These are phyloP conservation scores for Larix kaempferi DNA, from an alignment of 75 land plant genomes.

Conservation along the genomic window DNA sequence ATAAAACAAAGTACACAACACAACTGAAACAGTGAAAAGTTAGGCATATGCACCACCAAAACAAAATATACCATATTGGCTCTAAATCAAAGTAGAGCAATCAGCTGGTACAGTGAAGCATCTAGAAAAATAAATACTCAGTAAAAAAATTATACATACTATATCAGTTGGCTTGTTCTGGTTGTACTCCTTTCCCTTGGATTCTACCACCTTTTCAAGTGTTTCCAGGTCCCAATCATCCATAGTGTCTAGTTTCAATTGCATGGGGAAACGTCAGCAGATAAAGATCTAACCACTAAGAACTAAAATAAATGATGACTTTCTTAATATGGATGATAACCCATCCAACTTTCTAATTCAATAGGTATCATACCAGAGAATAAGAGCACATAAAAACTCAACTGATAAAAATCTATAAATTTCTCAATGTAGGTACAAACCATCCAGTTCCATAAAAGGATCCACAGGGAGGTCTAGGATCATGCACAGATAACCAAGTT, in stretches of 20 bases:
- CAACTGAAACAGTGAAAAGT: background rate
- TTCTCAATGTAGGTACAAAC: background rate
- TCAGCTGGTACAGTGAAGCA: too few species aligned
- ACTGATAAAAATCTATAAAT: background rate
- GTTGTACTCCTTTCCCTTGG: constrained; percentile 83
- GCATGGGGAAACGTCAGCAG: background rate
- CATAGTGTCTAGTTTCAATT: constrained; percentile 64
- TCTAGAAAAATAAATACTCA: background rate
- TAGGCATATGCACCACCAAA: background rate
- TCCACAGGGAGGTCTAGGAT: background rate
- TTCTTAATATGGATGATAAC: background rate
- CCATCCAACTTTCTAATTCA: background rate
- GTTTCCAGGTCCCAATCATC: constrained; percentile 99
- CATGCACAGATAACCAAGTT: too few species aligned
- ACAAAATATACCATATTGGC: too few species aligned
- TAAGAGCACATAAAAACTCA: background rate
- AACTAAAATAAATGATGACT: constrained; percentile 4
- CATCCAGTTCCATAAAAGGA: background rate
- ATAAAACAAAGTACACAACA: background rate
- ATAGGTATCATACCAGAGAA: background rate
- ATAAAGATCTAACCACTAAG: constrained; percentile 1
- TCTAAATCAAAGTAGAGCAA: too few species aligned
- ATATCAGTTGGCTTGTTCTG: constrained; percentile 98
- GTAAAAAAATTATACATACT: constrained; percentile 44
- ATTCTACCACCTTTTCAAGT: constrained; percentile 86